Evolutionary conservation across 202 grass and related monocot species (phyloP).

Genomic region (Digitaria exilis): DNA sequence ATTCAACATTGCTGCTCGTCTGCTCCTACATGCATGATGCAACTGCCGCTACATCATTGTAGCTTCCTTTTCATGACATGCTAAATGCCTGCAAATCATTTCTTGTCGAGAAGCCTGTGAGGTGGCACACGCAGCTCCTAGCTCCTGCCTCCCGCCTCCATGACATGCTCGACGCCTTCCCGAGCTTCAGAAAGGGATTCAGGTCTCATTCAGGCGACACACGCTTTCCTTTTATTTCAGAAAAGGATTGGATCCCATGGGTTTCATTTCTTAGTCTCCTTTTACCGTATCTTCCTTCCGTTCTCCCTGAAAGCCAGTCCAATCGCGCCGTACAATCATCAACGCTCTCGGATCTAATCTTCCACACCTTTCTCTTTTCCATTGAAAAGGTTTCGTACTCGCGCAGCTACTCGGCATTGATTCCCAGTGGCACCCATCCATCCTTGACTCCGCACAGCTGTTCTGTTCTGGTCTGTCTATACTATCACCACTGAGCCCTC

Average conservation of each 20-base stretch:
- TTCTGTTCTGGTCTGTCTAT: conserved; percentile 2
- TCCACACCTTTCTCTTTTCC: background rate
- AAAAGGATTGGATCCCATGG: background rate
- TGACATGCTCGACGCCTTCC: background rate
- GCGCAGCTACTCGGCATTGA: conserved; percentile 30
- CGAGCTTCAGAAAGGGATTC: background rate
- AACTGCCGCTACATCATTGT: background rate
- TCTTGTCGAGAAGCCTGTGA: background rate
- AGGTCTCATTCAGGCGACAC: background rate
- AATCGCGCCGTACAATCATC: background rate
- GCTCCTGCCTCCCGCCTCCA: background rate
- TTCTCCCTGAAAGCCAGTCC: background rate
- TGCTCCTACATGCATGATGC: background rate
- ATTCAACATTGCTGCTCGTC: background rate
- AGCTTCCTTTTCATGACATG: background rate
- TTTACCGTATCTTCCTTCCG: background rate
- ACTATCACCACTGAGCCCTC: background rate
- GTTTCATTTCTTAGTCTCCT: background rate
- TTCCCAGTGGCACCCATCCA: background rate
- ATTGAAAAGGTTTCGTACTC: conserved; percentile 40
- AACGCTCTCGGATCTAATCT: background rate
- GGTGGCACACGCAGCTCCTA: background rate
- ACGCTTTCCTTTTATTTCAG: background rate
- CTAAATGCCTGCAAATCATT: conserved; percentile 6
- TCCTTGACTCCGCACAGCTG: conserved; percentile 29